phyloP scores from a whole-genome alignment of 768 basidiomycete genomes.

The Macrocybe gigantea region DNA sequence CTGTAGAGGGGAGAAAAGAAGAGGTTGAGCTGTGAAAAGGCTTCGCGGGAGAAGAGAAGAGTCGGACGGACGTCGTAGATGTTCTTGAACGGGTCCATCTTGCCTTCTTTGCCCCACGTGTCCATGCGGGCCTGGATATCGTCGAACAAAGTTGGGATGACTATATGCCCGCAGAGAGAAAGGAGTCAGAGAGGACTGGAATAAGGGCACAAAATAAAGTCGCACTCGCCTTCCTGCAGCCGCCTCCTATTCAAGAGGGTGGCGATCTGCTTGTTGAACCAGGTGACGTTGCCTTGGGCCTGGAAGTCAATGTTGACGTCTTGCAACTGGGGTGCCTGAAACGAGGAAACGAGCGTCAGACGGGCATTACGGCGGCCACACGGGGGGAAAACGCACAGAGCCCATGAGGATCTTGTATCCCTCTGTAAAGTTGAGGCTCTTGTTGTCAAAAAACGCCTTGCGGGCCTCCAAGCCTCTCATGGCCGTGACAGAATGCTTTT shows the following conservation, averaged over 20 bases:
- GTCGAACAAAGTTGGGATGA: conserved; percentile 16
- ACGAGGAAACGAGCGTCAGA: not conserved
- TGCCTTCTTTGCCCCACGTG: conserved; percentile 17
- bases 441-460: conserved; percentile 24
- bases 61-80: conserved; percentile 15
- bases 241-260: conserved; percentile 9
- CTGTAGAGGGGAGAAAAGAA: conserved; percentile 5
- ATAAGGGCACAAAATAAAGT: not conserved
- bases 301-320: conserved; percentile 17
- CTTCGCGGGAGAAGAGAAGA: not conserved
- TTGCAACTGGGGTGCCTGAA: conserved; percentile 14
- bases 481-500: conserved; percentile 18
- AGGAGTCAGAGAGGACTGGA: not conserved
- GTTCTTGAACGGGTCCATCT: conserved; percentile 18
- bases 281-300: conserved; percentile 10
- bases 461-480: conserved; percentile 25
- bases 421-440: conserved; percentile 21
- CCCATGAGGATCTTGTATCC: conserved; percentile 30
- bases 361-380: not conserved
- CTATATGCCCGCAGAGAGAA: conserved; percentile 1
- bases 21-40: not conserved
- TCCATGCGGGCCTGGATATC: conserved; percentile 16
- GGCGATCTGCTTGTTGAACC: conserved; percentile 15
- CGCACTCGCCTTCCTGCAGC: conserved; percentile 7
- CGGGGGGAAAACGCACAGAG: conserved; percentile 11